Conservation (phyloP, 305 asterid species). For the Fraxinus nigra region DNA sequence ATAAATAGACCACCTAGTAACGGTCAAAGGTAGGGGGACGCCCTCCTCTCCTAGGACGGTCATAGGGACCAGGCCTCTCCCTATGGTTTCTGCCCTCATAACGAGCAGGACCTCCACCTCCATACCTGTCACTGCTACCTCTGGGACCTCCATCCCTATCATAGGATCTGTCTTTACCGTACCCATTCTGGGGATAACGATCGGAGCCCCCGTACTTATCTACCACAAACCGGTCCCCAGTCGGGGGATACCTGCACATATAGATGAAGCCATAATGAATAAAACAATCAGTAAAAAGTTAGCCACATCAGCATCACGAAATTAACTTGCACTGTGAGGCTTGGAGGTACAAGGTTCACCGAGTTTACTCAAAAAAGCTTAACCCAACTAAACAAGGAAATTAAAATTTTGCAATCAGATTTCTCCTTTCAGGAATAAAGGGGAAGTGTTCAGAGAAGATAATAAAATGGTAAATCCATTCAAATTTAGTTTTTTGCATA, state of each 20-base stretch:
- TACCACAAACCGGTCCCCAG: constrained; percentile 59
- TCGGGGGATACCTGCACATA: constrained; percentile 57
- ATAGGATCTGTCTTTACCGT: constrained; percentile 64
- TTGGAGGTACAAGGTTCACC: background rate
- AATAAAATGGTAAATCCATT: background rate
- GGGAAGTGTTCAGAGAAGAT: background rate
- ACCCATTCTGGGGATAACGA: constrained; percentile 61
- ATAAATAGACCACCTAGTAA: constrained; percentile 34
- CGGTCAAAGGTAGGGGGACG: constrained; percentile 73
- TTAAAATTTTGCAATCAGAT: background rate
- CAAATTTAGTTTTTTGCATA: background rate
- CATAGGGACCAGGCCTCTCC: constrained; percentile 90
- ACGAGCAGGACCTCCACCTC: constrained; percentile 57
- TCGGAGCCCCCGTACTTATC: constrained; percentile 63
- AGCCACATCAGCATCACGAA: background rate
- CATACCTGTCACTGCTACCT: constrained; percentile 57
- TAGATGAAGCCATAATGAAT: background rate
- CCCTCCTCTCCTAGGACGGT: constrained; percentile 82
- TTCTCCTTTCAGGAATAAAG: background rate
- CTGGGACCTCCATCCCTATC: constrained; percentile 58
- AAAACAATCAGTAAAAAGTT: background rate
- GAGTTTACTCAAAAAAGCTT: background rate
- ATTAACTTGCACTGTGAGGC: background rate
- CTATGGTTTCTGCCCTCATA: constrained; percentile 78
- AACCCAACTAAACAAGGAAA: background rate